Percentiles rank a stretch among this genome's conserved stretches.
Evolutionary conservation across 495 filamentous ascomycete species (phyloP).

Genomic region (Glutinoglossum americanum): DNA sequence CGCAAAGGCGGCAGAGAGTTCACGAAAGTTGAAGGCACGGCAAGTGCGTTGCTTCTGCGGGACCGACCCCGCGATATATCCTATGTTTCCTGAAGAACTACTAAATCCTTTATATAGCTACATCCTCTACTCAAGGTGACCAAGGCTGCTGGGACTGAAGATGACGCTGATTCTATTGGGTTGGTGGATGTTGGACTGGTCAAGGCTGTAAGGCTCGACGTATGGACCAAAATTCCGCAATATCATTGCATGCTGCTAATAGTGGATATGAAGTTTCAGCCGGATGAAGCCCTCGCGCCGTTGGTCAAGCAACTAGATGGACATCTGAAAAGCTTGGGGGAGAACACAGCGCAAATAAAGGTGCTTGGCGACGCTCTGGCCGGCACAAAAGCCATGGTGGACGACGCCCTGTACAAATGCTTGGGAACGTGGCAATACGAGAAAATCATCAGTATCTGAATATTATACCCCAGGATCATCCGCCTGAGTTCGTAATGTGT

Average conservation of each 20-base stretch:
- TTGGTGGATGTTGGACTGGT: not conserved
- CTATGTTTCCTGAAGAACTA: not conserved
- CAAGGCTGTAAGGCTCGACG: not conserved
- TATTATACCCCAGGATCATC: not conserved
- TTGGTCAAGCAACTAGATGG: constrained; percentile 26
- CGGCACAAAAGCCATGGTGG: constrained; percentile 28
- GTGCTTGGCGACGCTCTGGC: constrained; percentile 30
- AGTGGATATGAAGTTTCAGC: not conserved
- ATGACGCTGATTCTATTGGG: constrained; percentile 13
- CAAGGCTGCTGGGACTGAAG: constrained; percentile 4
- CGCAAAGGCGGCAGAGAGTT: constrained; percentile 24
- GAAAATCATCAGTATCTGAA: not conserved
- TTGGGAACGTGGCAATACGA: constrained; percentile 1
- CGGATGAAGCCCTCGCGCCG: constrained; percentile 15
- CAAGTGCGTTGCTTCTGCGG: constrained; percentile 17
- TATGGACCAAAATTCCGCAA: not conserved
- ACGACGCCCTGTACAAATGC: constrained; percentile 8
- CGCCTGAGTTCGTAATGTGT: not conserved
- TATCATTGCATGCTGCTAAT: not conserved
- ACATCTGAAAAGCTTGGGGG: constrained; percentile 35
- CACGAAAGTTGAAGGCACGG: constrained; percentile 24
- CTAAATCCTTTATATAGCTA: constrained; percentile 1
- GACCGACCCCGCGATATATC: not conserved
- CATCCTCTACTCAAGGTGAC: constrained; percentile 10
- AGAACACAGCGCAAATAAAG: constrained; percentile 27